Evolutionary conservation across 345 rosid species (phyloP), one percentile per base, ranked within the genome.

Genomic region (Euphorbia pulcherrima): DNA sequence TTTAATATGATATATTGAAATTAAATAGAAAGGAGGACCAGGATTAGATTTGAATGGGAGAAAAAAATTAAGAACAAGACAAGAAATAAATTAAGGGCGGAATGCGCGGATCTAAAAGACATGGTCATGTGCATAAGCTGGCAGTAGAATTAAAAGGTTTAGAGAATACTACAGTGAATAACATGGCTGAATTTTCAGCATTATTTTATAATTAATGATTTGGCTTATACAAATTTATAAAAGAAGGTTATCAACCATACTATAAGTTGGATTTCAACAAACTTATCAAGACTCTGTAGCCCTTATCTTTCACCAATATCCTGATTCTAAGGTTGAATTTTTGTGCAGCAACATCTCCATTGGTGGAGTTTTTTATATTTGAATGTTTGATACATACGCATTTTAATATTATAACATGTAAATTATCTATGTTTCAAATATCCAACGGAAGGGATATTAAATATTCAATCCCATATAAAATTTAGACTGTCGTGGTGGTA

Each of bases 111-210:
- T 83, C 83, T 70, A 48, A 48, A 35, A 75, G n/a, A 77, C 84
- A 73, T 67, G 60, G 74, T 76, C 87, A 81, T 81, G 87, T 83
- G 84, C 72, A 46, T 67, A 35, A 71, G 57, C 71, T 29, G 82
- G 77, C 78, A 48, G 48, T 10, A 29, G 51, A 50, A 67, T 51
- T 30, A 60, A 77, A 77, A 72, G 70, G 57, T 59, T 11, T 54
- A 53, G 70, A 63, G 58, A 56, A n/a, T n/a, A 21, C 68, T 33
- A 21, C 50, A 65, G 55, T 20, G 46, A 50, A 62, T 69, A 77
- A 72, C 79, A 63, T 69, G 79, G 70, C 55, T 67, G 70, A 67
- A 23, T 74, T 70, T 68, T 71, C 50, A 44, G n/a, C n/a, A 56
- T 48, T 8, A 13, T 8, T n/a, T n/a, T 35, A 66, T n/a, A 63